Percentiles rank a stretch among this genome's conserved stretches.
Evolutionary conservation across 139 green algal species (phyloP).

Genomic region (Coelastrella sp.): DNA sequence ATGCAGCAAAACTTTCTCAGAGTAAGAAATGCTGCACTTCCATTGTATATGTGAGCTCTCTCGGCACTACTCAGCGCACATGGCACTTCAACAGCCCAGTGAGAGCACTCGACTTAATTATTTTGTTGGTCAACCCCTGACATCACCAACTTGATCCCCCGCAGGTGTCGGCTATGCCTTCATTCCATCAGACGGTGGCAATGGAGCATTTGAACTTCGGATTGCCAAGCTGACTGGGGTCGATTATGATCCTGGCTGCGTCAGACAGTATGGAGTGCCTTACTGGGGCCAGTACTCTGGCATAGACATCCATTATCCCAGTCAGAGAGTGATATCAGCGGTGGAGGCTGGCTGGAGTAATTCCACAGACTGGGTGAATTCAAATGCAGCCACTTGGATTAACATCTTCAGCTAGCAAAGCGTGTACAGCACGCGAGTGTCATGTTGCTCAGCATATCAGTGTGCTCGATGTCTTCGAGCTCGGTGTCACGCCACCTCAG

Average conservation of each 20-base stretch:
- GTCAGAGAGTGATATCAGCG: neutral
- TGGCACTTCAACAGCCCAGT: no score
- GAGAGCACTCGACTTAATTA: no score
- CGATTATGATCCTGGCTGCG: neutral
- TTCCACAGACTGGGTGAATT: neutral
- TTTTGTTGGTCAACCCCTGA: neutral
- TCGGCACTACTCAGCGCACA: no score
- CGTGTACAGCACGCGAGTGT: no score
- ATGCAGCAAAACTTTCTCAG: no score
- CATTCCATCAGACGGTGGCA: neutral
- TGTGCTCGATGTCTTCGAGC: no score
- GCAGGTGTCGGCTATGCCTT: constrained; percentile 28
- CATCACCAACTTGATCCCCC: neutral
- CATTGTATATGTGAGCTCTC: no score
- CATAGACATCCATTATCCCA: constrained; percentile 20
- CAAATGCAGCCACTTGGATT: constrained; percentile 29
- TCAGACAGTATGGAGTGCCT: neutral
- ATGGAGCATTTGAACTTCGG: neutral
- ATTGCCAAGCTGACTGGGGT: constrained; percentile 10
- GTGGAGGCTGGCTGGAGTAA: constrained; percentile 1
- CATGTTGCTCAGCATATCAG: no score
- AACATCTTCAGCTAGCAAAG: constrained; percentile 5
- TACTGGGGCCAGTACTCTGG: constrained; percentile 35
- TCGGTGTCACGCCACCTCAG: no score
- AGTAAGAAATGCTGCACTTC: no score